Base-by-base conservation (phyloP, 139 green algal genomes). In the Dunaliella primolecta region DNA sequence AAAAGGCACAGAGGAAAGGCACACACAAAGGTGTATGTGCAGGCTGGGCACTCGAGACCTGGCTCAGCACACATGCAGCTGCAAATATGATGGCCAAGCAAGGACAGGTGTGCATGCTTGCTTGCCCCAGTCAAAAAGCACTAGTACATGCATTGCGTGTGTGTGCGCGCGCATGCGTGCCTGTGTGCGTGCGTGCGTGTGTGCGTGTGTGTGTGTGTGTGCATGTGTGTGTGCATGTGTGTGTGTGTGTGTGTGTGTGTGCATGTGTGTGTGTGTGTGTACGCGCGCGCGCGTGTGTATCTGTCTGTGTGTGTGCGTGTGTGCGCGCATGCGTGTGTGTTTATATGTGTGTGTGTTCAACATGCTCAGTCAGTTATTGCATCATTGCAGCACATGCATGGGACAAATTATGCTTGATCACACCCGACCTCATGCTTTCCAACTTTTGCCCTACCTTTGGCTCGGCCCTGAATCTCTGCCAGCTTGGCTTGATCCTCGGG, bases 401-500 rank as follows among this genome's bases (percentile, higher is more conserved):
- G n/a, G n/a, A n/a, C n/a, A n/a, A n/a, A n/a, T n/a, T n/a, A n/a
- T n/a, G n/a, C n/a, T n/a, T n/a, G n/a, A n/a, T n/a, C n/a, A n/a
- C n/a, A n/a, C n/a, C 46, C 46, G 7, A 25, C 46, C 46, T 64
- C 46, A 25, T 25, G 7, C 46, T 15, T 64, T 64, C 46, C 46
- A 7, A 25, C 46, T 64, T 77, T 24, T 71, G 34, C n/a, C 29
- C 57, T 64, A 91, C 88, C 91, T 83, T 93, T 93, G 7, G 88
- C 84, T 34, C 90, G 86, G 3, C 76, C 55, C 38, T 94, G 84
- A 36, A 96, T 88, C 3, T 91, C 92, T 11, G 94, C 92, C 57
- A 98, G 83, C n/a, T 84, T 78, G 0, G 29, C 83, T 31, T 90
- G 88, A 36, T 98, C 95, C 15, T 92, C 90, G 1, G 79, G 74